Evolutionary conservation across 2,329 filamentous ascomycete genomes (phyloP).

Genomic region (Aspergillus latus): DNA sequence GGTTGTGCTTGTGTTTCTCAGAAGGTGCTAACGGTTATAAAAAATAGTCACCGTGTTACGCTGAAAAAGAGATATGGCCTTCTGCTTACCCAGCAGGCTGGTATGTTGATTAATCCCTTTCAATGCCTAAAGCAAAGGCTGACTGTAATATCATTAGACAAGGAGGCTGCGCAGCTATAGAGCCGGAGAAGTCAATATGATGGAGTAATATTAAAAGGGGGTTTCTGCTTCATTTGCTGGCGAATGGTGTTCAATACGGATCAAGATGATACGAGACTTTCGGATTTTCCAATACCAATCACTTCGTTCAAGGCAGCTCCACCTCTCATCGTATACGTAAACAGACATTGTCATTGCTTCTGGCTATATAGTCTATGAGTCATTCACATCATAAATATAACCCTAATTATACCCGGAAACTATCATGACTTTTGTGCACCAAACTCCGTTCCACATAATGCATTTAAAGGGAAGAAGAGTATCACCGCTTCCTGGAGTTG

Average conservation of each 20-base stretch:
- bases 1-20: background rate
- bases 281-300: conserved; percentile 14
- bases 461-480: conserved; percentile 20
- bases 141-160: conserved; percentile 23
- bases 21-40: conserved; percentile 1
- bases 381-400: conserved; percentile 16
- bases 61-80: conserved; percentile 91
- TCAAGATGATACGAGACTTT: conserved; percentile 27
- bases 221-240: conserved; percentile 31
- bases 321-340: background rate
- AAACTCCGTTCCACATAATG: conserved; percentile 20
- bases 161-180: conserved; percentile 35
- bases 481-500: conserved; percentile 66
- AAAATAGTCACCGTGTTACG: conserved; percentile 77
- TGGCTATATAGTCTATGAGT: conserved; percentile 14
- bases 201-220: conserved; percentile 28
- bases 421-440: conserved; percentile 25
- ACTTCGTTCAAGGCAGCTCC: background rate
- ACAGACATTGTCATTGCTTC: conserved; percentile 15
- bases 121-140: conserved; percentile 7
- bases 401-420: conserved; percentile 10
- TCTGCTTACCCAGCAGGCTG: conserved; percentile 74
- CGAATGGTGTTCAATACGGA: conserved; percentile 42
- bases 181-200: conserved; percentile 16
- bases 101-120: conserved; percentile 36